Percentiles rank a stretch among this genome's conserved stretches.
Conservation (phyloP, 192 early-diverging fungal species). For the Dissophora globulifera region DNA sequence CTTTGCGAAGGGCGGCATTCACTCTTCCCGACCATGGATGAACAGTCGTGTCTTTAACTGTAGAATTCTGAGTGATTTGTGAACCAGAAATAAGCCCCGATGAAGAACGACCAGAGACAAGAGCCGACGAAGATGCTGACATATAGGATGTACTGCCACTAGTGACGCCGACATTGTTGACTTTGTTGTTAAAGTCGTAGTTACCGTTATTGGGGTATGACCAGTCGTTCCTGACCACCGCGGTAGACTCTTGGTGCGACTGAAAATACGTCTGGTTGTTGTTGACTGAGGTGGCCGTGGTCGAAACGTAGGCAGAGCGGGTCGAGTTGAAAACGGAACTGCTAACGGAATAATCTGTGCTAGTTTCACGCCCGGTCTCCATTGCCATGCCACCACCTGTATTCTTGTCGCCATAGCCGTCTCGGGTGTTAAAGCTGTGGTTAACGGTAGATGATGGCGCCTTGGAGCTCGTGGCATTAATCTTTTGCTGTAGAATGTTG, state of each 20-base stretch:
- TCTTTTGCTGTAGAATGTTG: slow-evolving; percentile 14
- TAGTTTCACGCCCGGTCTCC: not conserved
- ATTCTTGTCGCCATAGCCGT: not conserved
- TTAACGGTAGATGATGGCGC: not conserved
- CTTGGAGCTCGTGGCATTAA: slow-evolving; percentile 1
- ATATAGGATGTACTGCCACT: not conserved
- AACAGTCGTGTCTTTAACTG: slow-evolving; percentile 4
- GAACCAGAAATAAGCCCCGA: not conserved
- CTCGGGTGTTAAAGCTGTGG: not conserved
- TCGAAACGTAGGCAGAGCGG: not conserved
- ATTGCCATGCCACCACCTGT: too few species aligned
- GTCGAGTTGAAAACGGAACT: not conserved
- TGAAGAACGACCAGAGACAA: not conserved
- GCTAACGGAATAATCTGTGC: not conserved
- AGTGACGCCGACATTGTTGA: not conserved
- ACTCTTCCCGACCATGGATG: slow-evolving; percentile 82
- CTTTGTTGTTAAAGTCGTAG: not conserved
- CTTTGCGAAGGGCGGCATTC: slow-evolving; percentile 67
- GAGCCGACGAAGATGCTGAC: not conserved
- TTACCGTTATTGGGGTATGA: not conserved
- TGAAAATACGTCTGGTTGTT: not conserved
- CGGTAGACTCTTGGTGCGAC: not conserved
- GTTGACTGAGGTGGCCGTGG: not conserved
- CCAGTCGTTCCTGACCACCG: not conserved
- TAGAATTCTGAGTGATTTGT: slow-evolving; percentile 3